Percentiles rank a stretch among this genome's conserved stretches.
phyloP scores from a whole-genome alignment of 305 asterid species.

The Fraxinus dipetala region DNA sequence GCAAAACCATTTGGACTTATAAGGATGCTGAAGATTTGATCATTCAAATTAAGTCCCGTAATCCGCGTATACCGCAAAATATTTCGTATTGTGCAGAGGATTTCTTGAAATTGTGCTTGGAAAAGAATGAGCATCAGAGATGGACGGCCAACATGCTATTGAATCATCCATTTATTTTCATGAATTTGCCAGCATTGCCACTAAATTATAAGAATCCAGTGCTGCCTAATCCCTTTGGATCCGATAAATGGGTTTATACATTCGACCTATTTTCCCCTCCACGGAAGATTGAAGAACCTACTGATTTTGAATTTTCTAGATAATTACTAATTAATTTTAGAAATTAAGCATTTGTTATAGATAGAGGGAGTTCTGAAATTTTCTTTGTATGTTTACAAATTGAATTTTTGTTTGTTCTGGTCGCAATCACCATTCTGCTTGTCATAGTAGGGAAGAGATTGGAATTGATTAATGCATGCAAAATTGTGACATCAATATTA shows the following conservation, averaged over 20 bases:
- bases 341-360: no score
- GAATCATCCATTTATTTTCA: conserved; percentile 9
- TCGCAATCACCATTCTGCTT: no score
- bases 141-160: conserved; percentile 11
- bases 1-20: not conserved
- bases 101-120: conserved; percentile 5
- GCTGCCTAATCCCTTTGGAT: not conserved
- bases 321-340: no score
- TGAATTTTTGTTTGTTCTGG: not conserved
- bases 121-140: not conserved
- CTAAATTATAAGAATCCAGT: not conserved
- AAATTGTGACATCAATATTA: no score
- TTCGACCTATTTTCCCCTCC: not conserved
- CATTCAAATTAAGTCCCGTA: not conserved
- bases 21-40: not conserved
- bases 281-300: not conserved
- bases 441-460: no score
- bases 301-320: not conserved
- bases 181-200: not conserved
- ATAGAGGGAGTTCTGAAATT: no score
- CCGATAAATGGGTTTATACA: not conserved
- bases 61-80: not conserved
- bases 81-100: not conserved
- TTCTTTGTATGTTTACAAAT: not conserved
- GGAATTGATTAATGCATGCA: no score